These are phyloP conservation scores for Boletus sp. DNA, from an alignment of 1,284 basidiomycete species.

Conservation along the genomic window DNA sequence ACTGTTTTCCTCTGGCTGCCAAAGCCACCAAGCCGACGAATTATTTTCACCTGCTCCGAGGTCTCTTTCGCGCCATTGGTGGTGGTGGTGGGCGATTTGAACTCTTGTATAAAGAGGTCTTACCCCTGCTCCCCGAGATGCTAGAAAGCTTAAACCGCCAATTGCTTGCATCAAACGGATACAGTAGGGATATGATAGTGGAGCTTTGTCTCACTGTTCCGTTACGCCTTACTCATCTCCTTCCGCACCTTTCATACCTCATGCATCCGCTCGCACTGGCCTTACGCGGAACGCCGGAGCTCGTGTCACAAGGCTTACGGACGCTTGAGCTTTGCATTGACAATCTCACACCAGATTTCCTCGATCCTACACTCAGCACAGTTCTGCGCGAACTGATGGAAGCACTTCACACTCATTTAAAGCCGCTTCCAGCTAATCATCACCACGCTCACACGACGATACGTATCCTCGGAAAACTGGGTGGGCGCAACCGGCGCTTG, in stretches of 20 bases:
- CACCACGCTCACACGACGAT: slow-evolving; percentile 94
- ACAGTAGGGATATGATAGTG: slow-evolving; percentile 86
- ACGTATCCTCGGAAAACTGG: slow-evolving; percentile 95
- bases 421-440: slow-evolving; percentile 88
- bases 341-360: slow-evolving; percentile 96
- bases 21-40: slow-evolving; percentile 89
- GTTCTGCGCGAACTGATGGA: slow-evolving; percentile 94
- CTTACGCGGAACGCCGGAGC: slow-evolving; percentile 81
- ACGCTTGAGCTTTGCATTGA: slow-evolving; percentile 99
- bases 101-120: slow-evolving; percentile 92
- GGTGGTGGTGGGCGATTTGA: slow-evolving; percentile 92
- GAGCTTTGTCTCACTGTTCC: slow-evolving; percentile 98
- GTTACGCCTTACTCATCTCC: slow-evolving; percentile 89
- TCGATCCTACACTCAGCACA: slow-evolving; percentile 94
- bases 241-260: slow-evolving; percentile 92
- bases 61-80: slow-evolving; percentile 96
- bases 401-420: slow-evolving; percentile 86
- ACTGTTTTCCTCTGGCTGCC: slow-evolving; percentile 91
- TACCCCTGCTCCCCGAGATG: slow-evolving; percentile 95
- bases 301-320: slow-evolving; percentile 93
- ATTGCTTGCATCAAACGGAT: slow-evolving; percentile 75
- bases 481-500: slow-evolving; percentile 89
- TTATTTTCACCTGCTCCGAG: slow-evolving; percentile 93
- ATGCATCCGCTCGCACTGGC: slow-evolving; percentile 97
- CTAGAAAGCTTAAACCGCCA: slow-evolving; percentile 92